These are phyloP conservation scores for Phytopythium delawarense DNA, from an alignment of 352 stramenopile genomes.

Conservation along the genomic window DNA sequence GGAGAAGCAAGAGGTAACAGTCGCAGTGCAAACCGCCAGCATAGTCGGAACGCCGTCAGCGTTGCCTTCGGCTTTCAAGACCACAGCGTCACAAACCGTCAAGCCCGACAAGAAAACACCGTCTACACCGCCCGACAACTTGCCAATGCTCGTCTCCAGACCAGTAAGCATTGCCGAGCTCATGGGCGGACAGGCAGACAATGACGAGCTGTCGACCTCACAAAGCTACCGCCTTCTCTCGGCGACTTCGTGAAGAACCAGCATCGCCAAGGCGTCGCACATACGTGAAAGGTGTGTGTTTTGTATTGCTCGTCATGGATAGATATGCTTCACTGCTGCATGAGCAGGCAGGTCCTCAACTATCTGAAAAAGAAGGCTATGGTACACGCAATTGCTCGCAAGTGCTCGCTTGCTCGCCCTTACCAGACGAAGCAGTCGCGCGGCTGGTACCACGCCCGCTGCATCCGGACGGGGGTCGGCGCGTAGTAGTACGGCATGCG, in stretches of 20 bases:
- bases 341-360: neutral
- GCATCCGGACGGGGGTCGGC: constrained; percentile 23
- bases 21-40: neutral
- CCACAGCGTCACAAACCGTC: neutral
- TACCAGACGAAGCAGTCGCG: constrained; percentile 39
- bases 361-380: neutral
- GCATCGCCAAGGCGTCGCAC: neutral
- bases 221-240: constrained; percentile 2
- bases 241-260: neutral
- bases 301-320: neutral
- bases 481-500: constrained; percentile 46
- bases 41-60: neutral
- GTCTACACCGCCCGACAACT: neutral
- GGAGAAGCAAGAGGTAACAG: neutral
- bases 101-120: neutral
- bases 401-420: constrained; percentile 1
- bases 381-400: constrained; percentile 2
- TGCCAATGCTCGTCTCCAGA: neutral
- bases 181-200: neutral
- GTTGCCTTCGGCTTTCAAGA: neutral
- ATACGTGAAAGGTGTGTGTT: neutral
- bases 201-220: constrained; percentile 3
- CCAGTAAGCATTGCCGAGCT: neutral
- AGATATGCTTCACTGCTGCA: neutral
- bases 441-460: constrained; percentile 30